phyloP scores from a whole-genome alignment of 2,329 filamentous ascomycete genomes.

The Pseudogymnoascus destructans region DNA sequence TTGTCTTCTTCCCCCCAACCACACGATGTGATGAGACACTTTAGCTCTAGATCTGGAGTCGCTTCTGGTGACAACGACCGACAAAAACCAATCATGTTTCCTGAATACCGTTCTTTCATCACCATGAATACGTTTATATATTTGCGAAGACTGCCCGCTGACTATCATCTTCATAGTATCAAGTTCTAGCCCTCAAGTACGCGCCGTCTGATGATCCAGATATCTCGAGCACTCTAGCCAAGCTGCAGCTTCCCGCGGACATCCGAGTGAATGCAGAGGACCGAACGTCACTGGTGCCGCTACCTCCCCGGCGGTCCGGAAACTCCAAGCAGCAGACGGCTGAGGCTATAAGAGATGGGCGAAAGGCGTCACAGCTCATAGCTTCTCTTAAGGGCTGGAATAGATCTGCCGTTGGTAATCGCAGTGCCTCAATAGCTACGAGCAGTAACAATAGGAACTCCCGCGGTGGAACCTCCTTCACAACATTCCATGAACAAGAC shows the following conservation, averaged over 20 bases:
- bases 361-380: slow-evolving; percentile 42
- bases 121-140: slow-evolving; percentile 13
- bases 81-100: slow-evolving; percentile 39
- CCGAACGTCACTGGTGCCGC: slow-evolving; percentile 22
- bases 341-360: slow-evolving; percentile 50
- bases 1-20: slow-evolving; percentile 2
- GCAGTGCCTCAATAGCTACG: slow-evolving; percentile 22
- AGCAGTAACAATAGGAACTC: slow-evolving; percentile 29
- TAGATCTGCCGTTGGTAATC: slow-evolving; percentile 26
- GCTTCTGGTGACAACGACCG: slow-evolving; percentile 46
- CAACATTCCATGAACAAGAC: slow-evolving; percentile 67
- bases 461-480: slow-evolving; percentile 40
- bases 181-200: slow-evolving; percentile 55
- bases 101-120: slow-evolving; percentile 32
- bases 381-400: slow-evolving; percentile 34
- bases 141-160: slow-evolving; percentile 8
- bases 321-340: slow-evolving; percentile 44
- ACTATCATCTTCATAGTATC: slow-evolving; percentile 38
- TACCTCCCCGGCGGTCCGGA: slow-evolving; percentile 21
- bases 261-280: slow-evolving; percentile 19
- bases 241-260: slow-evolving; percentile 50
- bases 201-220: slow-evolving; percentile 46
- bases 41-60: slow-evolving; percentile 81
- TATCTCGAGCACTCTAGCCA: slow-evolving; percentile 52
- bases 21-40: slow-evolving; percentile 34